A percentile compares a stretch with the other conserved stretches of the same genome.
Evolutionary conservation across 176 grass and related monocot genomes (phyloP).

Genomic region (Rhipidocladum racemiflorum): DNA sequence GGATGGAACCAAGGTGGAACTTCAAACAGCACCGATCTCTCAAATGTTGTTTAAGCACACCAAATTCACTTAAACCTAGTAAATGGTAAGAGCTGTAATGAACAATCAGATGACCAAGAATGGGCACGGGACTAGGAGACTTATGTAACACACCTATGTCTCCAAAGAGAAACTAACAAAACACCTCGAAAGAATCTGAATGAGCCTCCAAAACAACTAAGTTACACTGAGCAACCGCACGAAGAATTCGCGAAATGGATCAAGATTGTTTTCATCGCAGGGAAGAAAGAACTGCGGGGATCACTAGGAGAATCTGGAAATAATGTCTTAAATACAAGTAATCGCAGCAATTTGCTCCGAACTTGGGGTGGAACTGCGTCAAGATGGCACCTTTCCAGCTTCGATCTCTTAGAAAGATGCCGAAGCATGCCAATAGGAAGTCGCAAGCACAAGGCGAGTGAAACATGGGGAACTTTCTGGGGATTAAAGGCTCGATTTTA

Average conservation of each 20-base stretch:
- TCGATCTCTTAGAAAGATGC: not conserved
- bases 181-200: not conserved
- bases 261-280: not conserved
- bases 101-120: not conserved
- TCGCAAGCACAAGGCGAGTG: slow-evolving; percentile 21
- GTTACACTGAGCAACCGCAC: not conserved
- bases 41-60: not conserved
- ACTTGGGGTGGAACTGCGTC: not conserved
- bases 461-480: slow-evolving; percentile 7
- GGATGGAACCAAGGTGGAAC: not conserved
- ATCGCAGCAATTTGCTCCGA: no score
- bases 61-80: not conserved
- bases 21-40: not conserved
- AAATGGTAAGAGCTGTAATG: not conserved
- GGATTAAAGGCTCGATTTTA: not conserved
- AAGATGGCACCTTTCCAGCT: not conserved
- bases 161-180: not conserved
- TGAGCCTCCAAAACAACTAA: not conserved
- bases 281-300: not conserved
- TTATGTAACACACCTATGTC: not conserved
- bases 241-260: not conserved
- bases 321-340: not conserved
- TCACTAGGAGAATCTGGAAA: not conserved
- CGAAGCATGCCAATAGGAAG: not conserved
- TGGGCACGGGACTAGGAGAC: not conserved